Evolutionary conservation across 306 rosid genomes (phyloP).

Genomic region (Cucurbita moschata): DNA sequence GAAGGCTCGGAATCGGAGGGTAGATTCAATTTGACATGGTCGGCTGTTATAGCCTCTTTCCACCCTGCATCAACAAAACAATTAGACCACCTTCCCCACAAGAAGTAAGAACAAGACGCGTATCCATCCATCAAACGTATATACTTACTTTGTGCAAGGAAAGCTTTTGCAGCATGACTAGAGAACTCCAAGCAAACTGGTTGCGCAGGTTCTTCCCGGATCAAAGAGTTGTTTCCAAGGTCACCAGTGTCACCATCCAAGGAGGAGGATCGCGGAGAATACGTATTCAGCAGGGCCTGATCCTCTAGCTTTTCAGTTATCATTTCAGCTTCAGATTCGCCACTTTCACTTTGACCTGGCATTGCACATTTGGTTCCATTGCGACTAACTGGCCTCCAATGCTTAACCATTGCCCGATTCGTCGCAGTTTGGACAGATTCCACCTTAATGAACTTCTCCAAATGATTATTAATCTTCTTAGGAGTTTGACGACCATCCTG

Average conservation of each 20-base stretch:
- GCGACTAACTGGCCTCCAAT: conserved; percentile 46
- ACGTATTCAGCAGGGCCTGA: conserved; percentile 14
- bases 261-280: conserved; percentile 15
- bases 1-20: conserved; percentile 21
- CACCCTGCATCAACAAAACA: conserved; percentile 42
- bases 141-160: conserved; percentile 54
- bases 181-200: conserved; percentile 17
- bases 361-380: conserved; percentile 21
- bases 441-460: conserved; percentile 28
- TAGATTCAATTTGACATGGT: conserved; percentile 41
- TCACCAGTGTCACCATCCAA: conserved; percentile 18
- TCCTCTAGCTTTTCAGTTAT: conserved; percentile 18
- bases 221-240: conserved; percentile 5
- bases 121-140: not conserved
- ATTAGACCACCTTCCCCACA: not conserved
- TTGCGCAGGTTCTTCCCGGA: conserved; percentile 9
- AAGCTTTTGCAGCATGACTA: conserved; percentile 32
- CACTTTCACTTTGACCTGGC: conserved; percentile 23
- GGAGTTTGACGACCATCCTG: conserved; percentile 22
- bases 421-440: conserved; percentile 24
- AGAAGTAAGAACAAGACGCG: not conserved
- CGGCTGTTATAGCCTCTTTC: conserved; percentile 49
- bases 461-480: conserved; percentile 20
- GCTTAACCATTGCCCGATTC: conserved; percentile 27
- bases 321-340: conserved; percentile 23